These are phyloP conservation scores for Coniophora puteana DNA, from an alignment of 1,284 basidiomycete species.

Conservation along the genomic window DNA sequence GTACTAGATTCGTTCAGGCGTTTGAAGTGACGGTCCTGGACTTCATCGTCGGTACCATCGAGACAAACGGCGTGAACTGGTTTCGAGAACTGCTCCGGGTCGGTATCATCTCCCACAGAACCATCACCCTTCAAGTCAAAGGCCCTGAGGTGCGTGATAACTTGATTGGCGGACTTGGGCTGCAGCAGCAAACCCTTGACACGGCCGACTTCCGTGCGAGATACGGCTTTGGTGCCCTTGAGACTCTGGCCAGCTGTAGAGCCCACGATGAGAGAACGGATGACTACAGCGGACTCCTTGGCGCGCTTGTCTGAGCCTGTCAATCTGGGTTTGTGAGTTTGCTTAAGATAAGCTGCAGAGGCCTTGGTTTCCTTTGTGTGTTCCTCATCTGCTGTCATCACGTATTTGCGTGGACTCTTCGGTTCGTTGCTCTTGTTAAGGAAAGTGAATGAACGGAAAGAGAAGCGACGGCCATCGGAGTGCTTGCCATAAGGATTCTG, in stretches of 20 bases:
- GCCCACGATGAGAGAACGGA: constrained; percentile 69
- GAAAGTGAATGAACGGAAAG: constrained; percentile 35
- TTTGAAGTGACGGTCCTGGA: constrained; percentile 51
- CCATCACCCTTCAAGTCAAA: constrained; percentile 39
- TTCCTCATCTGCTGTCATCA: constrained; percentile 33
- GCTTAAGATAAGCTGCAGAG: constrained; percentile 31
- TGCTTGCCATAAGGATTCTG: constrained; percentile 16
- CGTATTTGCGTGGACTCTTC: constrained; percentile 30
- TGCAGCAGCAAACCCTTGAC: constrained; percentile 67
- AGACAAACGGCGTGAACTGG: constrained; percentile 80
- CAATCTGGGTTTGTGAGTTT: constrained; percentile 25
- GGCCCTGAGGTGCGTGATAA: constrained; percentile 62
- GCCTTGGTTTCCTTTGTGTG: constrained; percentile 37
- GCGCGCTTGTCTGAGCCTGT: constrained; percentile 55
- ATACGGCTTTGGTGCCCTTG: constrained; percentile 34
- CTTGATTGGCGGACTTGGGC: constrained; percentile 62
- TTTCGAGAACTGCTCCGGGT: constrained; percentile 17
- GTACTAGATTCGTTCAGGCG: constrained; percentile 26
- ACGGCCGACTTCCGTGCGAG: constrained; percentile 55
- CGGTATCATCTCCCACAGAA: constrained; percentile 15
- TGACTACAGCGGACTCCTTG: constrained; percentile 55
- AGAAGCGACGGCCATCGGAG: constrained; percentile 29
- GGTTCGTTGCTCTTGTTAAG: constrained; percentile 14
- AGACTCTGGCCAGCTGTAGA: constrained; percentile 18
- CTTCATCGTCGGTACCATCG: constrained; percentile 55